These are phyloP conservation scores for Hippophae rhamnoides DNA, from an alignment of 306 rosid species.

Conservation along the genomic window DNA sequence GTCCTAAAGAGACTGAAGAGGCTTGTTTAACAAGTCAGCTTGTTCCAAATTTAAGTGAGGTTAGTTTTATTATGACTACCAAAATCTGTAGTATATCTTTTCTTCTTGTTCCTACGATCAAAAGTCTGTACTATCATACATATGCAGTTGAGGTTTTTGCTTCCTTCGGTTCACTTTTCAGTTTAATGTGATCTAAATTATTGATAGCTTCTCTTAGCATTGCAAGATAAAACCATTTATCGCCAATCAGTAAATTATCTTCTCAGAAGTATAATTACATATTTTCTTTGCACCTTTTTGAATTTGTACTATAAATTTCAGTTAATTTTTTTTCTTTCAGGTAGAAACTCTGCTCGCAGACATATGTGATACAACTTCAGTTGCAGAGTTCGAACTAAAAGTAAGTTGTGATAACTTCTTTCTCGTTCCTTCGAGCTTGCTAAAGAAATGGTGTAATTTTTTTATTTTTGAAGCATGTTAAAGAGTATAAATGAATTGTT, in stretches of 20 bases:
- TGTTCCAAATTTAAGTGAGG: slow-evolving; percentile 53
- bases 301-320: slow-evolving; percentile 6
- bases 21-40: slow-evolving; percentile 34
- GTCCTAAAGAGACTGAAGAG: slow-evolving; percentile 34
- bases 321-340: slow-evolving; percentile 35
- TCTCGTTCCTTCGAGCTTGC: background rate
- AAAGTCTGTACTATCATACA: no score
- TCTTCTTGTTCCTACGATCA: background rate
- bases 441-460: background rate
- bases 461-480: slow-evolving; percentile 10
- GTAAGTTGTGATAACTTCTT: slow-evolving; percentile 30
- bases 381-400: slow-evolving; percentile 59
- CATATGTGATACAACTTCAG: slow-evolving; percentile 62
- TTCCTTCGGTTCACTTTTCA: no score
- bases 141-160: no score
- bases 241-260: no score
- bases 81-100: background rate
- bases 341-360: slow-evolving; percentile 56
- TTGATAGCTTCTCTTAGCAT: no score
- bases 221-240: no score
- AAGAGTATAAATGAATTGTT: background rate
- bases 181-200: no score
- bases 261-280: no score
- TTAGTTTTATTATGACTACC: slow-evolving; percentile 17
- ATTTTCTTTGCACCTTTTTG: background rate